Percentiles rank a stretch among this genome's conserved stretches.
Evolutionary conservation across 2,329 filamentous ascomycete species (phyloP).

Genomic region (Diaporthe sp.): DNA sequence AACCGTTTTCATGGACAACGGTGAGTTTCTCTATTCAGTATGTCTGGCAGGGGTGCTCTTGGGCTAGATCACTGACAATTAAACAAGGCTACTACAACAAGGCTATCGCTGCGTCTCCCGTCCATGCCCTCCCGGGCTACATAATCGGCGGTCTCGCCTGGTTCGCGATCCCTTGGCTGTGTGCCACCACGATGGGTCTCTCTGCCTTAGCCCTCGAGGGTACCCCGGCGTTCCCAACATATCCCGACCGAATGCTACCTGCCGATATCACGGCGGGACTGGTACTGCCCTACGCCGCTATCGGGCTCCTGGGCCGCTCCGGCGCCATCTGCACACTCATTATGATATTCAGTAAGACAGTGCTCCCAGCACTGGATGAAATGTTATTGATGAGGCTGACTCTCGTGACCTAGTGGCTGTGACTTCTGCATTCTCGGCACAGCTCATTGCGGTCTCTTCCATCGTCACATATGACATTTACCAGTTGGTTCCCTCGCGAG

Average conservation of each 20-base stretch:
- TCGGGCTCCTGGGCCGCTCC: constrained; percentile 84
- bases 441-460: constrained; percentile 88
- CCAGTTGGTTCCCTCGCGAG: constrained; percentile 46
- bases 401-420: constrained; percentile 71
- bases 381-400: background rate
- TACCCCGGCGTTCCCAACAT: constrained; percentile 79
- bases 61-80: background rate
- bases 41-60: background rate
- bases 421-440: constrained; percentile 84
- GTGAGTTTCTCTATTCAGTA: constrained; percentile 47
- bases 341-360: constrained; percentile 74
- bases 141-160: constrained; percentile 87
- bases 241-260: constrained; percentile 76
- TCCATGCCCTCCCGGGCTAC: constrained; percentile 89
- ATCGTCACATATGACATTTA: constrained; percentile 93
- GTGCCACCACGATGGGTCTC: constrained; percentile 89
- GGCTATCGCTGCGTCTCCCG: constrained; percentile 87
- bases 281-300: constrained; percentile 86
- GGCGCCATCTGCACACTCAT: constrained; percentile 84
- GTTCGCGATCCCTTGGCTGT: constrained; percentile 95
- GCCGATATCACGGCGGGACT: constrained; percentile 85
- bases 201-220: constrained; percentile 84
- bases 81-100: constrained; percentile 82
- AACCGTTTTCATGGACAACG: constrained; percentile 82
- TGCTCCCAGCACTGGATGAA: background rate